Conservation (phyloP, 805 yeast species). For the Pichia rugopelliculosa region DNA sequence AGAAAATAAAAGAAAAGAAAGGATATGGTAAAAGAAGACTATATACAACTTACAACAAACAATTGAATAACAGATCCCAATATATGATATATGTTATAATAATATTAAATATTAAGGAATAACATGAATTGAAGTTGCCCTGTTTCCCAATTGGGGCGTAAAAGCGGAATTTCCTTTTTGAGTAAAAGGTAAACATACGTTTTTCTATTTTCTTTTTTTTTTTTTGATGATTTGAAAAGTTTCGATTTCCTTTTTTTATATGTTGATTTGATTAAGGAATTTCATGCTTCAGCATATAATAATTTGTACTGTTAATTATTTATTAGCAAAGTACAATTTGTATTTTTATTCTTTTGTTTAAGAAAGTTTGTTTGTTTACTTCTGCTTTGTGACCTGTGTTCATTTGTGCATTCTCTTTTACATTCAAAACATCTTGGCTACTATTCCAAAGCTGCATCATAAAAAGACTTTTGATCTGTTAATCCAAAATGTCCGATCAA, state of each 20-base stretch:
- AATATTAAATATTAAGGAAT: neutral
- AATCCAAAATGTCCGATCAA: neutral
- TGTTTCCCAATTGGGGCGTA: neutral
- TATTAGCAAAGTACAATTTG: too few species aligned
- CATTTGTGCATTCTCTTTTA: neutral
- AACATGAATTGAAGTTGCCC: neutral
- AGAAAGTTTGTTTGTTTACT: neutral
- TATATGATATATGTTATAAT: too few species aligned
- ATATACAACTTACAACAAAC: too few species aligned
- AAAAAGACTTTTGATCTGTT: too few species aligned
- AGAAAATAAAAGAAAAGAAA: neutral
- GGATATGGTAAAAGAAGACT: neutral
- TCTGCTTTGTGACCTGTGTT: neutral
- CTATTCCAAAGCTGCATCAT: too few species aligned
- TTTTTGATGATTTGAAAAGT: too few species aligned
- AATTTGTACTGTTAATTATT: too few species aligned
- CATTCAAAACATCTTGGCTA: neutral
- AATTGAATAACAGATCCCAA: too few species aligned
- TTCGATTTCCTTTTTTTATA: neutral
- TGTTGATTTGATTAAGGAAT: too few species aligned
- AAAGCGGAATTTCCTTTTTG: slow-evolving; percentile 10
- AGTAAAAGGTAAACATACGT: slow-evolving; percentile 19
- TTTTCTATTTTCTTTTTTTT: too few species aligned
- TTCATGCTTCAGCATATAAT: too few species aligned
- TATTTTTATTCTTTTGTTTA: neutral